A percentile compares a stretch with the other conserved stretches of the same genome.
Evolutionary conservation across 2,329 filamentous ascomycete species (phyloP).

Genomic region (Periconia sp.): DNA sequence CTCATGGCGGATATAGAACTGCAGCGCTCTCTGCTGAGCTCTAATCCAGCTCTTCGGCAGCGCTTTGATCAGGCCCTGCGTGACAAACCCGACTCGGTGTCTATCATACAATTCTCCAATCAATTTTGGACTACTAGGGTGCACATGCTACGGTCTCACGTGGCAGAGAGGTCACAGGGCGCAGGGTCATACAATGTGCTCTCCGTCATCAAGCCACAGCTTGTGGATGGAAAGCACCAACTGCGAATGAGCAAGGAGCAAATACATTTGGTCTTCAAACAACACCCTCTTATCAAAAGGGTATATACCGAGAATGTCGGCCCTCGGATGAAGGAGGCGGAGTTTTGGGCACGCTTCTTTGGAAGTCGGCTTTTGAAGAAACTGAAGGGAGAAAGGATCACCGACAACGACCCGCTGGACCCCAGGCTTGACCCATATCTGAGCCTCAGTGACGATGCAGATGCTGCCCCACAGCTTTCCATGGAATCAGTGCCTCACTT

Average conservation of each 20-base stretch:
- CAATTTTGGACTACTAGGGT: slow-evolving; percentile 95
- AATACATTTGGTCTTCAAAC: slow-evolving; percentile 87
- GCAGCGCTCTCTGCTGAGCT: slow-evolving; percentile 85
- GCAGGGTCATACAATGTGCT: slow-evolving; percentile 92
- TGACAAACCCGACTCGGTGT: slow-evolving; percentile 82
- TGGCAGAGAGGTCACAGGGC: slow-evolving; percentile 83
- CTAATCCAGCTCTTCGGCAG: slow-evolving; percentile 72
- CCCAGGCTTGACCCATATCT: slow-evolving; percentile 84
- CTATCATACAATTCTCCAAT: slow-evolving; percentile 76
- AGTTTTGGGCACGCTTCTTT: slow-evolving; percentile 96
- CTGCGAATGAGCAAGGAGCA: slow-evolving; percentile 89
- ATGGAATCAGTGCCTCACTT: slow-evolving; percentile 78
- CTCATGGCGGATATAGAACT: slow-evolving; percentile 78
- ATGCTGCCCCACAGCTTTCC: slow-evolving; percentile 46
- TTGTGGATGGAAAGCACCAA: slow-evolving; percentile 68
- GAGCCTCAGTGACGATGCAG: slow-evolving; percentile 65
- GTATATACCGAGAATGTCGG: slow-evolving; percentile 89
- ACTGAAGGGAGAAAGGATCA: slow-evolving; percentile 83
- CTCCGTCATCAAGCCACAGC: slow-evolving; percentile 80
- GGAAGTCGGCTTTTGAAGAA: slow-evolving; percentile 88
- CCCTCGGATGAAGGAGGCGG: slow-evolving; percentile 68
- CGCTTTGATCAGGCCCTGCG: slow-evolving; percentile 84
- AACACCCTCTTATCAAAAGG: slow-evolving; percentile 86
- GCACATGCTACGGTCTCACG: slow-evolving; percentile 83
- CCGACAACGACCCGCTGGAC: slow-evolving; percentile 75